A percentile compares a stretch with the other conserved stretches of the same genome.
These are phyloP conservation scores for Pistacia integerrima DNA, from an alignment of 345 rosid genomes.

Conservation along the genomic window DNA sequence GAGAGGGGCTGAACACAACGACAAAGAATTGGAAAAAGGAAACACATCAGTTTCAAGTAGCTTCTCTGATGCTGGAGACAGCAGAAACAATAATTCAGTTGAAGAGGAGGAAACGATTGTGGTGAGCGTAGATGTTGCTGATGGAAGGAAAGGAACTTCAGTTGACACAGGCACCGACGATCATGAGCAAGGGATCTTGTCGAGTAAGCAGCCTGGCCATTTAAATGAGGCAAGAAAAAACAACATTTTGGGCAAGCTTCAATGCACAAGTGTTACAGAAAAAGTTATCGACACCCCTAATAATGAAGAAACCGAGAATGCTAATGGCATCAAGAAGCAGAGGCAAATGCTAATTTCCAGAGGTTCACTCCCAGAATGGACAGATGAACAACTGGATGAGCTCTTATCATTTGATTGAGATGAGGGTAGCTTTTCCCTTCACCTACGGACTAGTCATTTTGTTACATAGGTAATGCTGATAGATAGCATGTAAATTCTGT, in stretches of 20 bases:
- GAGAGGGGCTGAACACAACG: conserved; percentile 20
- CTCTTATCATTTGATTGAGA: conserved; percentile 62
- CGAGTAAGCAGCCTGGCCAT: conserved; percentile 18
- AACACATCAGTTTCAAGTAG: conserved; percentile 20
- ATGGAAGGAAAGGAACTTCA: conserved; percentile 16
- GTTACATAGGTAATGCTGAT: no score
- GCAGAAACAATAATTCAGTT: conserved; percentile 22
- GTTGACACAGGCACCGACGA: conserved; percentile 6
- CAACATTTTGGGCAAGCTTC: conserved; percentile 15
- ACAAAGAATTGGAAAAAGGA: conserved; percentile 26
- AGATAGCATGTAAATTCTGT: not conserved
- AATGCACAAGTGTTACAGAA: conserved; percentile 9
- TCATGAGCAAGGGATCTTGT: conserved; percentile 6
- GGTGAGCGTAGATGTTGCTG: conserved; percentile 21
- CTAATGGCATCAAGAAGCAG: conserved; percentile 12
- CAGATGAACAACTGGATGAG: conserved; percentile 85
- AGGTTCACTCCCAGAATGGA: conserved; percentile 64
- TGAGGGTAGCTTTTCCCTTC: not conserved
- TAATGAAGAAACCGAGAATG: conserved; percentile 5
- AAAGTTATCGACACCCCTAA: not conserved
- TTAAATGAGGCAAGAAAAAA: conserved; percentile 22
- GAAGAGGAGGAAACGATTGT: conserved; percentile 27
- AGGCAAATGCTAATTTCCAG: conserved; percentile 23
- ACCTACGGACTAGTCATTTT: not conserved
- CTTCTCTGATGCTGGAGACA: conserved; percentile 18